phyloP scores from a whole-genome alignment of 345 rosid genomes.

The Sisymbrium irio region DNA sequence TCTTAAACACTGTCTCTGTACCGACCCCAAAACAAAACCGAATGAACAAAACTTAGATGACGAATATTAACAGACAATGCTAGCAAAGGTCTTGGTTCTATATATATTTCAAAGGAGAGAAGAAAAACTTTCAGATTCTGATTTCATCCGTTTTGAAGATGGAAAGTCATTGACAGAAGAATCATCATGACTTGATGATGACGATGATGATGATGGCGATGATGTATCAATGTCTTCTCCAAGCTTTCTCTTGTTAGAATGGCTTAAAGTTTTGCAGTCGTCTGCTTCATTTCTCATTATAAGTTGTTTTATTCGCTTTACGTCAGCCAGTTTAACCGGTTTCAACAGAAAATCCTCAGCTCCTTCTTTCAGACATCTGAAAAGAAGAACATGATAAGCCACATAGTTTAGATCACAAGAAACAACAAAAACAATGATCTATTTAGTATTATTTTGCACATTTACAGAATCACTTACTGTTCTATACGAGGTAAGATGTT shows the following conservation, averaged over 20 bases:
- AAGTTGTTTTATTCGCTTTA: slow-evolving; percentile 54
- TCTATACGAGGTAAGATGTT: slow-evolving; percentile 66
- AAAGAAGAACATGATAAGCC: not conserved
- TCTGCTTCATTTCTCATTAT: slow-evolving; percentile 43
- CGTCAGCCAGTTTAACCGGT: slow-evolving; percentile 77
- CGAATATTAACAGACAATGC: slow-evolving; percentile 25
- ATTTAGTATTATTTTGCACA: not conserved
- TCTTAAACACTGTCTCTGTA: not conserved
- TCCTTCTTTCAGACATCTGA: slow-evolving; percentile 83
- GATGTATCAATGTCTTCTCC: slow-evolving; percentile 20
- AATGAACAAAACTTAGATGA: slow-evolving; percentile 12
- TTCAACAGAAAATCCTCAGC: slow-evolving; percentile 80
- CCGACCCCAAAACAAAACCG: slow-evolving; percentile 13
- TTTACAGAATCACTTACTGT: slow-evolving; percentile 39
- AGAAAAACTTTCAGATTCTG: slow-evolving; percentile 8
- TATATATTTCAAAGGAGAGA: not conserved
- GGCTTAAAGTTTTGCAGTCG: slow-evolving; percentile 18
- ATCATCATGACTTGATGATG: slow-evolving; percentile 1
- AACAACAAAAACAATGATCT: not conserved
- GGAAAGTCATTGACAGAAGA: not conserved
- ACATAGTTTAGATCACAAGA: not conserved
- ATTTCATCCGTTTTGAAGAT: slow-evolving; percentile 24
- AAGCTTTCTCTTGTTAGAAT: slow-evolving; percentile 43
- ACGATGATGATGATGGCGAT: slow-evolving; percentile 1
- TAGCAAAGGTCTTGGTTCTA: slow-evolving; percentile 12